Evolutionary conservation across 2,329 filamentous ascomycete species (phyloP).

Genomic region (Alternaria panax): DNA sequence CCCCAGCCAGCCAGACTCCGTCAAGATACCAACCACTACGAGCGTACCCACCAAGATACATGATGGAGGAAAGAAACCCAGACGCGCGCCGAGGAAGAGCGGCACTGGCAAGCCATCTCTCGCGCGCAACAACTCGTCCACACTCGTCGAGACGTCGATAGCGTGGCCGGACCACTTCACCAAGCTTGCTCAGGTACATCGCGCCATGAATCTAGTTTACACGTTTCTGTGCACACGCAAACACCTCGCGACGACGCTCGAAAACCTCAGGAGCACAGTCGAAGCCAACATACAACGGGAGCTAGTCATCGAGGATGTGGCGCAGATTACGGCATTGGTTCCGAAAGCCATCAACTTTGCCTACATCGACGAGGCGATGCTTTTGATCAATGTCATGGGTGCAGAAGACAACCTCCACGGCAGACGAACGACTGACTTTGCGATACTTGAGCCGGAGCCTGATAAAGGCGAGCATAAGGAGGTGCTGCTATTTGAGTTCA

Average conservation of each 20-base stretch:
- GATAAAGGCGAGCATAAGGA: conserved; percentile 62
- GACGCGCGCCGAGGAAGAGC: conserved; percentile 53
- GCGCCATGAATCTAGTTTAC: conserved; percentile 88
- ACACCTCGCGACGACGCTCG: conserved; percentile 88
- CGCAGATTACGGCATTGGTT: conserved; percentile 78
- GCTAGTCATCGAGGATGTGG: conserved; percentile 78
- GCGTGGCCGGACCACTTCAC: conserved; percentile 81
- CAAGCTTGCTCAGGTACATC: conserved; percentile 76
- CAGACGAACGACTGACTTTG: conserved; percentile 58
- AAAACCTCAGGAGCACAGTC: conserved; percentile 84
- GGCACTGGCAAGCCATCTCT: conserved; percentile 48
- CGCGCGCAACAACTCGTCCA: conserved; percentile 56
- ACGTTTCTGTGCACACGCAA: conserved; percentile 95
- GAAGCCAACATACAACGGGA: conserved; percentile 79
- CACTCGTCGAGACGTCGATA: conserved; percentile 59
- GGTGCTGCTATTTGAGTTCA: conserved; percentile 88
- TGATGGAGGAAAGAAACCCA: conserved; percentile 63
- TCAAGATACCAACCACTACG: conserved; percentile 46
- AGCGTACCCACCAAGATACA: conserved; percentile 64
- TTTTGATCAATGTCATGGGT: conserved; percentile 80
- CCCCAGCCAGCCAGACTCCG: conserved; percentile 3
- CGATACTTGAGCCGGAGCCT: conserved; percentile 45
- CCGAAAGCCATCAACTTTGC: conserved; percentile 81
- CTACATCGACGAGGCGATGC: conserved; percentile 83
- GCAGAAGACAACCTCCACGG: conserved; percentile 71